Evolutionary conservation across 2,329 filamentous ascomycete genomes (phyloP).

Genomic region (Grosmannia penicillata): DNA sequence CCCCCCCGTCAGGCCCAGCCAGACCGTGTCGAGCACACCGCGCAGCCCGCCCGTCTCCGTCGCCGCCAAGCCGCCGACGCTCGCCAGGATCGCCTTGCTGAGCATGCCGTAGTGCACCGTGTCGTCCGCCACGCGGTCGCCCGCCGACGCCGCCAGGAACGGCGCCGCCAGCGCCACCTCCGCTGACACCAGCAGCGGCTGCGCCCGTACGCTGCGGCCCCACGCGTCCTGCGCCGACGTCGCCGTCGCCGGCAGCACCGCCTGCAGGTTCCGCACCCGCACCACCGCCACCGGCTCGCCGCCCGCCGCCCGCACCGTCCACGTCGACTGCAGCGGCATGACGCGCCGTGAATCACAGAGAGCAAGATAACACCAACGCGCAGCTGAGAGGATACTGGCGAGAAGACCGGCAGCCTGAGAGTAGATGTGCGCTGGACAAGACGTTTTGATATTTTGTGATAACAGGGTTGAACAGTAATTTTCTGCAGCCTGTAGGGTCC

Average conservation of each 20-base stretch:
- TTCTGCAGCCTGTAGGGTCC: no score
- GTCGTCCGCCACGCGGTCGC: constrained; percentile 49
- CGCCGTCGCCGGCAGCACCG: constrained; percentile 27
- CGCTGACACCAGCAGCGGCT: constrained; percentile 48
- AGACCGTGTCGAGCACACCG: constrained; percentile 22
- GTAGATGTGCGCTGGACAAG: no score
- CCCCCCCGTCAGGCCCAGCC: constrained; percentile 22
- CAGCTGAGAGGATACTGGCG: no score
- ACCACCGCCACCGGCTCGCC: constrained; percentile 38
- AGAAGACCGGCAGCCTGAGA: no score
- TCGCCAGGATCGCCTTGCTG: constrained; percentile 46
- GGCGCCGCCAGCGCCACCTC: constrained; percentile 38
- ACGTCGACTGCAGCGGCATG: constrained; percentile 6
- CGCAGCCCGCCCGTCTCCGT: no score
- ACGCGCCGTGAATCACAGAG: neutral
- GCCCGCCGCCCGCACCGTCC: constrained; percentile 22
- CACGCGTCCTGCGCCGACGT: constrained; percentile 40
- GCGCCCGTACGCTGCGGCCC: constrained; percentile 42
- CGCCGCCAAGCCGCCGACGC: constrained; percentile 15
- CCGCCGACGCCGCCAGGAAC: constrained; percentile 40
- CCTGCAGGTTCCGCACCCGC: constrained; percentile 45
- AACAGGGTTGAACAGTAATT: no score
- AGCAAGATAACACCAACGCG: no score
- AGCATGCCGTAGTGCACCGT: constrained; percentile 64
- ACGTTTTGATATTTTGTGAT: no score